Percentiles rank a stretch among this genome's conserved stretches.
Conservation (phyloP, 352 stramenopile genomes). For the Saprolegnia diclina region DNA sequence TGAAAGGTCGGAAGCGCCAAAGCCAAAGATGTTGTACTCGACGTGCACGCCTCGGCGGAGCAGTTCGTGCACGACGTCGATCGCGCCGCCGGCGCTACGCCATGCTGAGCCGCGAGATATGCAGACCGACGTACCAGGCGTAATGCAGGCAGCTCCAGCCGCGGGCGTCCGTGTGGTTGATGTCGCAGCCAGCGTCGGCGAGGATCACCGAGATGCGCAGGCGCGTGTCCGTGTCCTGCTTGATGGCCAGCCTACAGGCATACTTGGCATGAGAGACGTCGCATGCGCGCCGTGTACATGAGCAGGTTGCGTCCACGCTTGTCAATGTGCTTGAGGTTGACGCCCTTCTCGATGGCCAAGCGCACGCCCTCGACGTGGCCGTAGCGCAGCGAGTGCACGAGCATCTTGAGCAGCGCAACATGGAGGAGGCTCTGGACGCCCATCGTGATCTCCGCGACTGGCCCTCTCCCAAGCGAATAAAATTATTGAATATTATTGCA, state of each 20-base stretch:
- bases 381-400: slow-evolving; percentile 71
- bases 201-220: slow-evolving; percentile 81
- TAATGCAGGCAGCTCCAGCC: slow-evolving; percentile 85
- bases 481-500: background rate
- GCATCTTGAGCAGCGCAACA: slow-evolving; percentile 73
- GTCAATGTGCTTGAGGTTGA: slow-evolving; percentile 71
- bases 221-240: slow-evolving; percentile 75
- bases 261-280: background rate
- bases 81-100: slow-evolving; percentile 56
- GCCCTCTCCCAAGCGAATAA: background rate
- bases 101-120: background rate
- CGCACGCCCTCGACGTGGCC: slow-evolving; percentile 77
- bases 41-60: slow-evolving; percentile 61
- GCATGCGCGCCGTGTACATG: slow-evolving; percentile 39
- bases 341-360: slow-evolving; percentile 77
- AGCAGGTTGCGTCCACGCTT: slow-evolving; percentile 71
- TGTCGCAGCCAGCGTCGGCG: slow-evolving; percentile 73
- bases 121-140: slow-evolving; percentile 49
- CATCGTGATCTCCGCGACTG: background rate
- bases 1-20: slow-evolving; percentile 77
- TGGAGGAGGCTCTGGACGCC: slow-evolving; percentile 46
- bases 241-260: slow-evolving; percentile 49
- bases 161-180: slow-evolving; percentile 77
- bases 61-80: slow-evolving; percentile 67
- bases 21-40: slow-evolving; percentile 81